A percentile compares a stretch with the other conserved stretches of the same genome.
phyloP scores from a whole-genome alignment of 257 asterid species.

The Pogostemon cablin region DNA sequence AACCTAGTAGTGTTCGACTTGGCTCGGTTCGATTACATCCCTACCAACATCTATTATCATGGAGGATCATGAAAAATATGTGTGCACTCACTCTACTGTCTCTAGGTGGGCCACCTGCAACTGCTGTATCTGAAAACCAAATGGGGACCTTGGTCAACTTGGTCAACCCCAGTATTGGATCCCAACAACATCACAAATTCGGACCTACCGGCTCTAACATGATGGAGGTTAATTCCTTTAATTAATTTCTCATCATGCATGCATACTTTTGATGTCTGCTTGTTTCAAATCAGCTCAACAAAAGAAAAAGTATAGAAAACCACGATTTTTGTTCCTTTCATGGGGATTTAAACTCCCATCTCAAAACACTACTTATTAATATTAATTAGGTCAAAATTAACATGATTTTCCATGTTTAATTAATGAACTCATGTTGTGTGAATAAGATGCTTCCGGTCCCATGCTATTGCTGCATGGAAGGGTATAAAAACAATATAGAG shows the following conservation, averaged over 20 bases:
- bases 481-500: constrained; percentile 82
- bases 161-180: constrained; percentile 89
- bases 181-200: constrained; percentile 83
- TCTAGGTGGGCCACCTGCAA: constrained; percentile 64
- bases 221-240: constrained; percentile 58
- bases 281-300: too few relatives aligned
- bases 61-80: too few relatives aligned
- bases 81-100: constrained; percentile 45
- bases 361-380: too few relatives aligned
- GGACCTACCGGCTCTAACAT: constrained; percentile 93
- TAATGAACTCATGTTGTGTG: too few relatives aligned
- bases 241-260: too few relatives aligned
- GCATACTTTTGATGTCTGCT: too few relatives aligned
- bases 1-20: too few relatives aligned
- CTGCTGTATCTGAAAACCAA: constrained; percentile 33
- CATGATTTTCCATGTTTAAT: too few relatives aligned
- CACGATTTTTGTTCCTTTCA: background rate
- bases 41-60: too few relatives aligned
- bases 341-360: background rate
- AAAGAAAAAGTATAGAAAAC: too few relatives aligned
- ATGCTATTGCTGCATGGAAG: constrained; percentile 90
- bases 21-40: too few relatives aligned
- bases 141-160: too few relatives aligned
- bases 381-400: background rate
- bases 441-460: constrained; percentile 66